Base-by-base conservation (phyloP, 768 basidiomycete species). In the Boletus sp. region DNA sequence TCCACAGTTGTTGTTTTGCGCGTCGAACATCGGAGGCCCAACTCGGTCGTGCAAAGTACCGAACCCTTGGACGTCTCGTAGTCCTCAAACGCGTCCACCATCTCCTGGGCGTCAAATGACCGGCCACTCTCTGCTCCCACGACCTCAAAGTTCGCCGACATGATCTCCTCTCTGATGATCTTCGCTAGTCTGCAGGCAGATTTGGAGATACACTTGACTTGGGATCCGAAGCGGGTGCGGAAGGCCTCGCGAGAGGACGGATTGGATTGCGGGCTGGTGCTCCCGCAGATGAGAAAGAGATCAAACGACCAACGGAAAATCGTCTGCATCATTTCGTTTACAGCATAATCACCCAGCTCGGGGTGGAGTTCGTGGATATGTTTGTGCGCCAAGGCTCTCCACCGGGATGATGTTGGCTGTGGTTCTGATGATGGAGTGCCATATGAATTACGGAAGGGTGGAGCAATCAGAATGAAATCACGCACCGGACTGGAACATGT, bases 91-190 rank as follows among this genome's bases (percentile, higher is more conserved):
- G 80, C 80, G 64, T 87, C 84, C 27, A 69, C 62, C 84, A 86
- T 86, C 30, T 73, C 72, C 21, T 74, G 70, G 4, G 71, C 68
- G 50, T 83, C 77, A 61, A 82, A 85, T 11, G 69, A 13, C 17
- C 74, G 73, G 3, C 79, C 80, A 32, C 79, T 77, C 53, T 86
- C 83, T 2, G 83, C 79, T 19, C 82, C 77, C 38, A 86, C 69
- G 34, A 90, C 78, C 60, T 90, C 86, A 61, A 90, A 91, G 53
- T 79, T 83, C 2, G 88, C 86, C 3, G 84, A 87, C 75, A 91
- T 80, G 62, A 89, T 88, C 55, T 89, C 88, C 61, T 91, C 87
- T 46, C 81, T 75, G 34, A 81, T 79, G 38, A 88, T 81, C 46
- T 76, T 79, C 11, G 86, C 85, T 30, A 91, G 72, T 54, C 77